Percentiles rank a stretch among this genome's conserved stretches.
Conservation (phyloP, 352 stramenopile genomes). For the Phytophthora ohioensis region DNA sequence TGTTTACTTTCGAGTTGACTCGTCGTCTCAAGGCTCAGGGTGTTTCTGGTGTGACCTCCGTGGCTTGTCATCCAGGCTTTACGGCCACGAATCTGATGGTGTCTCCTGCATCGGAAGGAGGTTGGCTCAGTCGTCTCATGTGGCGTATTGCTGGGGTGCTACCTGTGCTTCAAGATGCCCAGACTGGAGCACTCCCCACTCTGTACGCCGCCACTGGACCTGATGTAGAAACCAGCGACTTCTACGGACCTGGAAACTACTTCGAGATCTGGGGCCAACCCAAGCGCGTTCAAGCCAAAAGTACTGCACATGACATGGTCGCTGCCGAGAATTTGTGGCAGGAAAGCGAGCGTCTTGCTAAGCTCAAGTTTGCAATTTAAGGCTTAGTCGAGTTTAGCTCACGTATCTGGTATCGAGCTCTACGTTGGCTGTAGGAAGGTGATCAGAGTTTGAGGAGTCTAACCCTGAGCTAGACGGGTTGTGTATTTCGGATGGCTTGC, state of each 20-base stretch:
- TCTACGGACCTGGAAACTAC: conserved; percentile 54
- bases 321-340: conserved; percentile 33
- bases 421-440: no score
- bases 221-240: conserved; percentile 33
- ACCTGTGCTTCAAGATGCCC: conserved; percentile 28
- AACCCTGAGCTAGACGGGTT: no score
- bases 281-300: conserved; percentile 27
- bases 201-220: conserved; percentile 49
- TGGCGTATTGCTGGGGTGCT: conserved; percentile 7
- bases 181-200: conserved; percentile 45
- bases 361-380: conserved; percentile 3
- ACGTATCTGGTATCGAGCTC: no score
- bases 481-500: no score
- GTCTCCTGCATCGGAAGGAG: conserved; percentile 23
- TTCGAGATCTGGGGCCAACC: conserved; percentile 44
- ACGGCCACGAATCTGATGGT: conserved; percentile 30
- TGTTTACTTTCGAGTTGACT: conserved; percentile 60
- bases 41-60: conserved; percentile 30
- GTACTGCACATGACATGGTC: conserved; percentile 16
- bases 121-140: conserved; percentile 17
- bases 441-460: no score
- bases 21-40: conserved; percentile 35
- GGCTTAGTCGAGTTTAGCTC: conserved; percentile 1
- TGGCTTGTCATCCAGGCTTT: conserved; percentile 52
- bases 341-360: conserved; percentile 41